phyloP scores from a whole-genome alignment of 768 basidiomycete species.

The Psilocybe tampanensis region DNA sequence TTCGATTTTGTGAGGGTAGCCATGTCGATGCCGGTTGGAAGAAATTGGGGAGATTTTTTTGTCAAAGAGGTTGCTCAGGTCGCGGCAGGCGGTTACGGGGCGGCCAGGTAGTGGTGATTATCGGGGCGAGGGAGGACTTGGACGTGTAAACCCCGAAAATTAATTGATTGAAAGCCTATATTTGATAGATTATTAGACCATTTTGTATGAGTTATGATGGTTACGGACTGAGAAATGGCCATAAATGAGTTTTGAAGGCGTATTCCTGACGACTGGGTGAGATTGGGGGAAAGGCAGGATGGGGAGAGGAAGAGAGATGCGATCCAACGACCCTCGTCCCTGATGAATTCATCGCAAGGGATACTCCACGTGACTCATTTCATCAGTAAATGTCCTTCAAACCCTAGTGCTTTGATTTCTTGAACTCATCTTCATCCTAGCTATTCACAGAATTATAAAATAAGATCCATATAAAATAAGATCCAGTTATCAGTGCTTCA shows the following conservation, averaged over 20 bases:
- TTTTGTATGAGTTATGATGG: neutral
- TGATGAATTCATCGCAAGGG: too few species aligned
- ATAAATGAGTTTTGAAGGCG: neutral
- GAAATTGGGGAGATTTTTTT: neutral
- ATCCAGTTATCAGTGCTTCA: too few species aligned
- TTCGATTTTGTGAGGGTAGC: slow-evolving; percentile 42
- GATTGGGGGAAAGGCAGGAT: neutral
- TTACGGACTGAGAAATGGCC: neutral
- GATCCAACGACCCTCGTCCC: neutral
- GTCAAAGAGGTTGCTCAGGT: neutral
- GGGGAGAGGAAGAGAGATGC: neutral
- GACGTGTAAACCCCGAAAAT: neutral
- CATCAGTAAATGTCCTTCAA: too few species aligned
- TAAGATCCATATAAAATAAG: too few species aligned
- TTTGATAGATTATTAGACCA: neutral
- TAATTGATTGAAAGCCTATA: neutral
- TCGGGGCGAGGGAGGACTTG: neutral
- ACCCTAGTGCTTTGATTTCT: too few species aligned
- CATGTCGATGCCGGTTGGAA: slow-evolving; percentile 24
- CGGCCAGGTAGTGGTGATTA: neutral
- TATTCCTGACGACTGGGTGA: neutral
- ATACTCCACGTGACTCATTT: too few species aligned
- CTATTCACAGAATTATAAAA: too few species aligned
- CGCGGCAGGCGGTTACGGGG: neutral
- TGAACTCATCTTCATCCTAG: too few species aligned